A percentile compares a stretch with the other conserved stretches of the same genome.
Conservation (phyloP, 331 rosid species). For the Malus hybrid region DNA sequence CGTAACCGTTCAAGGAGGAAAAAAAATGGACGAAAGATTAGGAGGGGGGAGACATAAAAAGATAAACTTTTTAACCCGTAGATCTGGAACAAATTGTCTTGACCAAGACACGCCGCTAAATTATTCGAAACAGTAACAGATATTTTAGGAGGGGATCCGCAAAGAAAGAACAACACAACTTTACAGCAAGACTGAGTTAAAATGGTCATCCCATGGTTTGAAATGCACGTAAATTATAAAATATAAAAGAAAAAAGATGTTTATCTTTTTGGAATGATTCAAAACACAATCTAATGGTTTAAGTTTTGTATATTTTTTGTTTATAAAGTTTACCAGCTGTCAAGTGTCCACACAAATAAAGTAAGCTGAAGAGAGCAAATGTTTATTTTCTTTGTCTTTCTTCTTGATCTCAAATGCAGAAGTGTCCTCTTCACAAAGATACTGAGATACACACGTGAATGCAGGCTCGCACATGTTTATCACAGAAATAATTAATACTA, state of each 20-base stretch:
- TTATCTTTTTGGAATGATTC: not conserved
- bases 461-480: not conserved
- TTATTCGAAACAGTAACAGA: not conserved
- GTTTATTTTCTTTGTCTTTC: not conserved
- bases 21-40: too few relatives aligned
- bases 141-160: not conserved
- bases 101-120: not conserved
- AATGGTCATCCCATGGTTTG: not conserved
- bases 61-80: not conserved
- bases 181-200: not conserved
- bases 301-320: not conserved
- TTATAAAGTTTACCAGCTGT: not conserved
- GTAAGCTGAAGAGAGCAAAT: too few relatives aligned
- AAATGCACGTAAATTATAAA: not conserved
- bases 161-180: not conserved
- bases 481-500: not conserved
- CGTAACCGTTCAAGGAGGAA: accelerated
- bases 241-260: not conserved
- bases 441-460: not conserved
- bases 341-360: too few relatives aligned
- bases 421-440: not conserved
- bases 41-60: too few relatives aligned
- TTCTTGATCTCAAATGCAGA: not conserved
- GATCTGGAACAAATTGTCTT: not conserved
- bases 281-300: not conserved